Conservation (phyloP, 768 basidiomycete genomes). For the Serpula lacrymans region DNA sequence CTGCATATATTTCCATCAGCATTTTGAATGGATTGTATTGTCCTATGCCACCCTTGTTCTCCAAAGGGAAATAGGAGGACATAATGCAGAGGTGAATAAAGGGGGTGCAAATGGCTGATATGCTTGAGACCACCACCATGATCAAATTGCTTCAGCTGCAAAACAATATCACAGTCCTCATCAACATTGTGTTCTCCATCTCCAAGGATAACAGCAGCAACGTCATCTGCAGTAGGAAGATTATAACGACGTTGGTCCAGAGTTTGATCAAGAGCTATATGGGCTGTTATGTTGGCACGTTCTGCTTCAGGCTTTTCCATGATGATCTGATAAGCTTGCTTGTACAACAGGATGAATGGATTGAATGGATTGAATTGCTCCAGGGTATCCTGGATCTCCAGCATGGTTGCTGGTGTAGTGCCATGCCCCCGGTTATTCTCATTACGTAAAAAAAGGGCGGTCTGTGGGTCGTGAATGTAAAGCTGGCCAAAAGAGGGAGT, state of each 20-base stretch:
- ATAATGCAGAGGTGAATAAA: conserved; percentile 40
- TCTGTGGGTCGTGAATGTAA: conserved; percentile 37
- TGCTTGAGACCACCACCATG: conserved; percentile 21
- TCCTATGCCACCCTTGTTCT: conserved; percentile 34
- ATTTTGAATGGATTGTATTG: conserved; percentile 12
- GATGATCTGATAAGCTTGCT: conserved; percentile 32
- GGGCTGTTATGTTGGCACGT: conserved; percentile 9
- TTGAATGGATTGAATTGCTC: conserved; percentile 16
- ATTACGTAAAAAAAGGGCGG: conserved; percentile 25
- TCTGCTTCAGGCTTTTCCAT: conserved; percentile 12
- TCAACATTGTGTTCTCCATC: conserved; percentile 13
- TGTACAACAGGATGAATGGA: too few relatives aligned
- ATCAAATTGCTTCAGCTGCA: conserved; percentile 10
- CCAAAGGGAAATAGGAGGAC: conserved; percentile 41
- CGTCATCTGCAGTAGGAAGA: conserved; percentile 38
- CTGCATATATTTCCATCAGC: neutral
- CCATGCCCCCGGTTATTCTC: conserved; percentile 20
- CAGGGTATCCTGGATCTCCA: conserved; percentile 21
- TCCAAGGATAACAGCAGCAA: conserved; percentile 40
- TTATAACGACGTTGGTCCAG: conserved; percentile 39
- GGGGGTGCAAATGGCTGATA: conserved; percentile 32
- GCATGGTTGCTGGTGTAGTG: conserved; percentile 16
- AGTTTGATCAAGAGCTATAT: conserved; percentile 5
- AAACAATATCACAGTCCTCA: conserved; percentile 31
- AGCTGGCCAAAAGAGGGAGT: conserved; percentile 36